These are phyloP conservation scores for Cordyceps javanica DNA, from an alignment of 2,329 filamentous ascomycete species.

Conservation along the genomic window DNA sequence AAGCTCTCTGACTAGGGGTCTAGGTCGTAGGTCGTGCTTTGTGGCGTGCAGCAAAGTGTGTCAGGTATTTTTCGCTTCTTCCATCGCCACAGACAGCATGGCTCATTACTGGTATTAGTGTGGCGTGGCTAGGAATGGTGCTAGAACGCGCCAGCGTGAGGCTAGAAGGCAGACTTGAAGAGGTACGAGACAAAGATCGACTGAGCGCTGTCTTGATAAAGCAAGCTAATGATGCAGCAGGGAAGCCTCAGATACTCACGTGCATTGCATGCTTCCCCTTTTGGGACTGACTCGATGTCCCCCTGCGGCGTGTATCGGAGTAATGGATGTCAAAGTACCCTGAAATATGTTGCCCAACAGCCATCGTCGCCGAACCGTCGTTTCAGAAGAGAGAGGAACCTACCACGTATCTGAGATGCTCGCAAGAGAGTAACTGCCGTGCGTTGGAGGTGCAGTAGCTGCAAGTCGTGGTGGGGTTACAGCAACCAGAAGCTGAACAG, in stretches of 20 bases:
- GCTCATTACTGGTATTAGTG: not conserved
- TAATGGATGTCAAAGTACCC: not conserved
- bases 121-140: not conserved
- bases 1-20: not conserved
- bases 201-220: not conserved
- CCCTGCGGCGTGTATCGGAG: not conserved
- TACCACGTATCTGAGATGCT: not conserved
- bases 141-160: not conserved
- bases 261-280: not conserved
- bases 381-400: not conserved
- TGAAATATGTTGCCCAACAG: not conserved
- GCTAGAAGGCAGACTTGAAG: not conserved
- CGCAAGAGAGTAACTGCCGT: not conserved
- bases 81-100: not conserved
- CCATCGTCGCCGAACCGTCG: not conserved
- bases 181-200: not conserved
- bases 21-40: not conserved
- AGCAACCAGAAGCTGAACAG: not conserved
- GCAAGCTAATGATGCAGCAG: not conserved
- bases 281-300: not conserved
- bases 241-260: not conserved
- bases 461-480: not conserved
- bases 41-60: not conserved
- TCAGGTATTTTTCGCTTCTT: not conserved
- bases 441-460: not conserved